Conservation (phyloP, 148 eudicot species). For the Fagopyrum tataricum region DNA sequence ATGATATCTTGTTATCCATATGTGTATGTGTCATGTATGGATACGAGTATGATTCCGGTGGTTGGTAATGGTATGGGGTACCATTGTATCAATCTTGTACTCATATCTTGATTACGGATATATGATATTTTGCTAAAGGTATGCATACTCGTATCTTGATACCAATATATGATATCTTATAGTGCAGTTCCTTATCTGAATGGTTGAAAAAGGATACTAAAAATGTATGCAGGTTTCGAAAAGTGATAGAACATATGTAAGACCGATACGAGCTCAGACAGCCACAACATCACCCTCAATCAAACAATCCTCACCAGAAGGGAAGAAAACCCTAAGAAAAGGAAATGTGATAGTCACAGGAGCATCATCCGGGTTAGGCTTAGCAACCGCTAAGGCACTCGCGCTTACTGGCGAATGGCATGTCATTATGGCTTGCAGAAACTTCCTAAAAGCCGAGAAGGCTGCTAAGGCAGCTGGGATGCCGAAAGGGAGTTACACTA, state of each 20-base stretch:
- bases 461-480: conserved; percentile 81
- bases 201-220: not conserved
- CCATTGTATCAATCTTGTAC: too few relatives aligned
- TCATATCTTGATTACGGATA: too few relatives aligned
- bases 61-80: too few relatives aligned
- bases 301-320: conserved; percentile 32
- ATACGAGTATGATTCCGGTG: too few relatives aligned
- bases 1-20: not conserved
- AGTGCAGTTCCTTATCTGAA: not conserved
- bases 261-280: conserved; percentile 47
- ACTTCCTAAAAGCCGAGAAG: conserved; percentile 84
- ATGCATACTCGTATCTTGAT: too few relatives aligned
- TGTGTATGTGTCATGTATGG: too few relatives aligned
- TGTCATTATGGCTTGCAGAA: conserved; percentile 81
- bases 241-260: not conserved
- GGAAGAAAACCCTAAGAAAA: conserved; percentile 69
- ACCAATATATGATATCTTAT: not conserved
- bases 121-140: too few relatives aligned
- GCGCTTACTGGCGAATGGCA: conserved; percentile 76
- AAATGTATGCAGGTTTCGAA: conserved; percentile 22
- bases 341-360: conserved; percentile 86
- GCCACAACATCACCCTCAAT: conserved; percentile 46
- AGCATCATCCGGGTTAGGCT: conserved; percentile 90
- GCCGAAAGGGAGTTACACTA: conserved; percentile 61
- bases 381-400: conserved; percentile 83